These are phyloP conservation scores for Apophysomyces trapeziformis DNA, from an alignment of 371 early-diverging fungal genomes.

Conservation along the genomic window DNA sequence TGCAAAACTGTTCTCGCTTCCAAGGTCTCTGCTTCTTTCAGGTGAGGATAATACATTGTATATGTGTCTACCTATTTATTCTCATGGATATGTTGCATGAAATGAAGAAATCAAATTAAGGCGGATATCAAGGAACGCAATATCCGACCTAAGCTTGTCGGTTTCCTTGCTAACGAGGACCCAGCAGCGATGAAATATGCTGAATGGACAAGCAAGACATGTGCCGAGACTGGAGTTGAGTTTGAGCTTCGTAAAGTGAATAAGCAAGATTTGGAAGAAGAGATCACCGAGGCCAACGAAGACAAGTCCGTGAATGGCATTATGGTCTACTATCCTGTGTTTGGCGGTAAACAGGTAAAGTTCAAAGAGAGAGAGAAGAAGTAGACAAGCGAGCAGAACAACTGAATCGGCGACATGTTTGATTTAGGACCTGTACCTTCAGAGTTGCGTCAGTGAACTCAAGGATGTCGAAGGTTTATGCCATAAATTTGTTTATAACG, in stretches of 20 bases:
- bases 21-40: conserved; percentile 63
- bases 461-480: conserved; percentile 98
- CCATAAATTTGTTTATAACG: conserved; percentile 91
- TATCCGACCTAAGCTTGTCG: conserved; percentile 87
- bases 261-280: conserved; percentile 84
- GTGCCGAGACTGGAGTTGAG: conserved; percentile 86
- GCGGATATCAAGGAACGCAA: conserved; percentile 69
- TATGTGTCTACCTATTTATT: background rate
- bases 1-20: conserved; percentile 69
- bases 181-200: conserved; percentile 90
- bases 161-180: conserved; percentile 95
- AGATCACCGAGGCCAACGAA: conserved; percentile 86
- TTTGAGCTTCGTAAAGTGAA: conserved; percentile 89
- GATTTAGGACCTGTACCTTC: conserved; percentile 86
- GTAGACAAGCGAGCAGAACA: background rate
- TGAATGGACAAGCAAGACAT: conserved; percentile 91
- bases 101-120: conserved; percentile 80
- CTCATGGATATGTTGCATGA: background rate
- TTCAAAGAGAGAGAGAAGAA: conserved; percentile 9
- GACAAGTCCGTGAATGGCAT: conserved; percentile 88
- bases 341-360: conserved; percentile 81
- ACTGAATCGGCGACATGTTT: background rate
- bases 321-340: conserved; percentile 96
- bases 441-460: conserved; percentile 81
- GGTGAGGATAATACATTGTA: conserved; percentile 35